A percentile compares a stretch with the other conserved stretches of the same genome.
Evolutionary conservation across 169 alveolate genomes (phyloP).

Genomic region (Amoebophrya sp.): DNA sequence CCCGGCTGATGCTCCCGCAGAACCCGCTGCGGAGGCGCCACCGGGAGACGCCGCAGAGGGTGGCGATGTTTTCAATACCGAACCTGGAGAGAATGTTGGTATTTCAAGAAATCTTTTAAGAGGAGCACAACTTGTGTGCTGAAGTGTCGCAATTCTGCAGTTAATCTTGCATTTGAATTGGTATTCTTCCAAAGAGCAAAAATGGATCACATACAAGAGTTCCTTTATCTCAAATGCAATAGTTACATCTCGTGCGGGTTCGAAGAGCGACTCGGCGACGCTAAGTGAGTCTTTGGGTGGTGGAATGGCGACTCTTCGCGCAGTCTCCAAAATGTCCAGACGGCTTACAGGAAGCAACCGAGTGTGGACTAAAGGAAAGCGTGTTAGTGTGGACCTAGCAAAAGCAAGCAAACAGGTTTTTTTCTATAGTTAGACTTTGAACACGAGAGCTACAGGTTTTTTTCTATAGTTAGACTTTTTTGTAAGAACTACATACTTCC

Average conservation of each 20-base stretch:
- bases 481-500: background rate
- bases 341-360: background rate
- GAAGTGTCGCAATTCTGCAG: too few relatives aligned
- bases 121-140: too few relatives aligned
- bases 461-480: too few relatives aligned
- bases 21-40: background rate
- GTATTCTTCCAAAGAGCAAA: background rate
- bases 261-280: background rate
- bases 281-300: background rate
- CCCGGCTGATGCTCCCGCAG: background rate
- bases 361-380: background rate
- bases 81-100: background rate
- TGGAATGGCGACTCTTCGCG: background rate
- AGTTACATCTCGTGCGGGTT: background rate
- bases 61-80: background rate
- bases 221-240: background rate
- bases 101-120: too few relatives aligned
- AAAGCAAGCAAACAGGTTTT: background rate
- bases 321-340: background rate
- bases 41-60: background rate
- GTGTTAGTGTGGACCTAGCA: background rate
- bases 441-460: background rate
- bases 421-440: background rate
- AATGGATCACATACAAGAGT: background rate
- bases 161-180: too few relatives aligned